Conservation (phyloP, 352 stramenopile genomes). For the Globisporangium cystogenes region DNA sequence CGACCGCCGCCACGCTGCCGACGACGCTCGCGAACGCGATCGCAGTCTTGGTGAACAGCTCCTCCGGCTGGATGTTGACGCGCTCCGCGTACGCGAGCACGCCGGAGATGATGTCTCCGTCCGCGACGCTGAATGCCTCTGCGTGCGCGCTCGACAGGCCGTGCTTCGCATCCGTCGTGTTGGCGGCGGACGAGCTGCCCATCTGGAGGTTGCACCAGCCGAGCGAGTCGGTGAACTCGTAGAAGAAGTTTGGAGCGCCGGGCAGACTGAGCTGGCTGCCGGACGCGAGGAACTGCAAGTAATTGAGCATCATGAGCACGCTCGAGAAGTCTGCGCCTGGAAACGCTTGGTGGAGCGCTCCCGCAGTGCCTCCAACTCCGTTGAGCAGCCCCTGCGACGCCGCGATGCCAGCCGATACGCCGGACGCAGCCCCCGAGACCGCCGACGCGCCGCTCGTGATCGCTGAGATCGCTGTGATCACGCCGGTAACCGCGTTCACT, state of each 20-base stretch:
- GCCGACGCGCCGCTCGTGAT: slow-evolving; percentile 26
- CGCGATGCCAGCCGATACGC: slow-evolving; percentile 12
- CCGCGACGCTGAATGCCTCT: slow-evolving; percentile 42
- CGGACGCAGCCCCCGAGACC: slow-evolving; percentile 18
- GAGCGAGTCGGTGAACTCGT: slow-evolving; percentile 65
- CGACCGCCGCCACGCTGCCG: slow-evolving; percentile 42
- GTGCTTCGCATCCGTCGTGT: slow-evolving; percentile 7
- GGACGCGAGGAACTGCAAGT: slow-evolving; percentile 67
- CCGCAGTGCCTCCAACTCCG: slow-evolving; percentile 11
- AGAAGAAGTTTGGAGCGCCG: slow-evolving; percentile 49
- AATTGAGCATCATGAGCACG: slow-evolving; percentile 61
- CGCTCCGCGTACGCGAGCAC: slow-evolving; percentile 62
- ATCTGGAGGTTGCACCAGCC: slow-evolving; percentile 56
- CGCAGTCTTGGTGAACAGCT: slow-evolving; percentile 68
- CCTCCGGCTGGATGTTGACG: slow-evolving; percentile 55
- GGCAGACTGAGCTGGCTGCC: slow-evolving; percentile 59
- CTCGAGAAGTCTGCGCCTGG: slow-evolving; percentile 44
- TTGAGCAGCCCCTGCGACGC: slow-evolving; percentile 24
- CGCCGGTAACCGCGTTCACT: slow-evolving; percentile 41
- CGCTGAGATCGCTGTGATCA: slow-evolving; percentile 39
- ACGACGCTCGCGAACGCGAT: slow-evolving; percentile 62
- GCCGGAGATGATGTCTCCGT: slow-evolving; percentile 72
- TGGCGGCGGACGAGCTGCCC: neutral
- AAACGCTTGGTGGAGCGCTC: slow-evolving; percentile 12
- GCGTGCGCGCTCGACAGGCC: slow-evolving; percentile 21